These are phyloP conservation scores for Penicillium oxalicum DNA, from an alignment of 2,329 filamentous ascomycete species.

Conservation along the genomic window DNA sequence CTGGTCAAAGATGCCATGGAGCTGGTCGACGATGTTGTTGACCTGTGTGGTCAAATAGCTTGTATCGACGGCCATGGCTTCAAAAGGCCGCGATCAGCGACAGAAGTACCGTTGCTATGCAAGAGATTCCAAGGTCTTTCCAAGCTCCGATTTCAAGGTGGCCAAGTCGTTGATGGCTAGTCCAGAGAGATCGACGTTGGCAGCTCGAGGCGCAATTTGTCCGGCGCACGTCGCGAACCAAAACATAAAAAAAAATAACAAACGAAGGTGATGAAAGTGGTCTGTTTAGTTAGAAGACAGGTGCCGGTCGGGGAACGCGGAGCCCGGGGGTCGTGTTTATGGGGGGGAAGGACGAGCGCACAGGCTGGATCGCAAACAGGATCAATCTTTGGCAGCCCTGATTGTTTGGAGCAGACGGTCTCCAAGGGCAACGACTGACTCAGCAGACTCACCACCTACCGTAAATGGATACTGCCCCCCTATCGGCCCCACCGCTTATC, in stretches of 20 bases:
- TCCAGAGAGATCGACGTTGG: slow-evolving; percentile 16
- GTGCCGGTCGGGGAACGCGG: slow-evolving; percentile 2
- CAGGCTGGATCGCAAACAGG: slow-evolving; percentile 18
- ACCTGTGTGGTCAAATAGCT: slow-evolving; percentile 93
- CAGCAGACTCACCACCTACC: slow-evolving; percentile 25
- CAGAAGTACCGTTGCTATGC: neutral
- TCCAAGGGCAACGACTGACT: slow-evolving; percentile 33
- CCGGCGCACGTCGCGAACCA: slow-evolving; percentile 14
- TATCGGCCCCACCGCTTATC: slow-evolving; percentile 24
- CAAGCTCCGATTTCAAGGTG: slow-evolving; percentile 11
- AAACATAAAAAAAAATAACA: slow-evolving; percentile 12
- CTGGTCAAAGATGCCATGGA: slow-evolving; percentile 93
- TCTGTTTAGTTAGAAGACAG: slow-evolving; percentile 18
- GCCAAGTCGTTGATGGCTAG: slow-evolving; percentile 12
- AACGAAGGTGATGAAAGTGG: slow-evolving; percentile 15
- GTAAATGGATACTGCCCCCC: slow-evolving; percentile 25
- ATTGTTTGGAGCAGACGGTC: slow-evolving; percentile 31
- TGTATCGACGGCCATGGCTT: slow-evolving; percentile 65
- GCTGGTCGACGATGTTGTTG: slow-evolving; percentile 83
- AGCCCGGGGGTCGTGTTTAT: slow-evolving; percentile 16
- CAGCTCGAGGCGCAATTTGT: slow-evolving; percentile 13
- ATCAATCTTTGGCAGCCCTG: slow-evolving; percentile 16
- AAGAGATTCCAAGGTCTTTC: slow-evolving; percentile 12
- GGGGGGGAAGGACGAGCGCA: slow-evolving; percentile 13
- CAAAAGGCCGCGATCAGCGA: slow-evolving; percentile 5